These are phyloP conservation scores for Aegilops umbellulata DNA, from an alignment of 176 grass and related monocot species.

Conservation along the genomic window DNA sequence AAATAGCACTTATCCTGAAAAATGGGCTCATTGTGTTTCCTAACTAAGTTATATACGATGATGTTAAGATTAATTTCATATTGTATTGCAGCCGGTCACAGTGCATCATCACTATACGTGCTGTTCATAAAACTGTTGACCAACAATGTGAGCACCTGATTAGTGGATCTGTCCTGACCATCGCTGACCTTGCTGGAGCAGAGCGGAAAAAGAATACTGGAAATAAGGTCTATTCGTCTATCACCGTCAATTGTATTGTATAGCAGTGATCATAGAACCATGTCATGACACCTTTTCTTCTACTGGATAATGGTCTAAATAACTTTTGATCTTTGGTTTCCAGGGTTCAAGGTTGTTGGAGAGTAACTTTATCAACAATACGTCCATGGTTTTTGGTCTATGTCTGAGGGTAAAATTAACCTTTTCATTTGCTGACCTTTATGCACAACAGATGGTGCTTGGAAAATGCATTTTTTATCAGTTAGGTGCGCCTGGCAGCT, in stretches of 20 bases:
- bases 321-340: conserved; percentile 18
- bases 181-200: conserved; percentile 89
- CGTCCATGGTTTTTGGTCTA: conserved; percentile 84
- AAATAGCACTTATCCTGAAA: not conserved
- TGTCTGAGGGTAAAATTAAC: conserved; percentile 76
- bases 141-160: conserved; percentile 24
- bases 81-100: conserved; percentile 74
- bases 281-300: not conserved
- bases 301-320: not conserved
- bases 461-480: conserved; percentile 8
- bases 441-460: not conserved
- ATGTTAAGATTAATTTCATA: conserved; percentile 7
- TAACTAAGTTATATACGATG: not conserved
- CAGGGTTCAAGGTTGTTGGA: conserved; percentile 76
- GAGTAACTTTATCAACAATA: conserved; percentile 96
- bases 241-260: not conserved
- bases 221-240: conserved; percentile 59
- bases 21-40: not conserved
- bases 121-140: conserved; percentile 19
- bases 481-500: not conserved
- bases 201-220: conserved; percentile 79
- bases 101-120: conserved; percentile 74
- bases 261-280: not conserved
- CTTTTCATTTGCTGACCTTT: conserved; percentile 24
- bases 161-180: conserved; percentile 60